phyloP scores from a whole-genome alignment of 2,329 filamentous ascomycete species.

The Conoideocrella luteorostrata region DNA sequence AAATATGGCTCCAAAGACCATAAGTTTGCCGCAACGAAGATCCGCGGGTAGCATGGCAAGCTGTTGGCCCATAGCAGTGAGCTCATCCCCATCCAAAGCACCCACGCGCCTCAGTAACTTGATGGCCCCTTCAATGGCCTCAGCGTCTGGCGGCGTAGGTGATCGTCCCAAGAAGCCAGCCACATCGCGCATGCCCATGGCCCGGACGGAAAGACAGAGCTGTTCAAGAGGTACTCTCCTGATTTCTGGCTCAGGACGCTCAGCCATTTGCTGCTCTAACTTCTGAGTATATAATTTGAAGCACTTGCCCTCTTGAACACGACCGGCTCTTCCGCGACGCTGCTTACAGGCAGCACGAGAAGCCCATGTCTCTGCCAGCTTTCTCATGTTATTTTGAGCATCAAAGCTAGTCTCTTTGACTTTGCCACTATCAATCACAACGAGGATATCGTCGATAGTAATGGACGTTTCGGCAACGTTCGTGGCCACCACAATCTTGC shows the following conservation, averaged over 20 bases:
- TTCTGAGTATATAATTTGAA: constrained; percentile 92
- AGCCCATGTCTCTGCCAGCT: constrained; percentile 90
- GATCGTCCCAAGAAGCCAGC: constrained; percentile 75
- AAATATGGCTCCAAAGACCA: constrained; percentile 93
- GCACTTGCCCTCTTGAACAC: constrained; percentile 84
- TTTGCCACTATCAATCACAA: constrained; percentile 88
- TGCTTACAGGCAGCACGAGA: constrained; percentile 93
- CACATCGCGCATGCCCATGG: constrained; percentile 86
- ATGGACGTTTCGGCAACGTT: constrained; percentile 98
- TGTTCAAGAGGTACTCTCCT: constrained; percentile 88
- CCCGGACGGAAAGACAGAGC: constrained; percentile 86
- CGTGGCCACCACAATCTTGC: constrained; percentile 90
- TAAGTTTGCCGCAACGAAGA: constrained; percentile 84
- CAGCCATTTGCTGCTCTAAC: constrained; percentile 79
- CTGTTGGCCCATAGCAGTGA: constrained; percentile 87
- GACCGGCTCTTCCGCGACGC: constrained; percentile 82
- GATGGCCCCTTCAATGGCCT: constrained; percentile 82
- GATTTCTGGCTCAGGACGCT: constrained; percentile 89
- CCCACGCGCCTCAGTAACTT: constrained; percentile 77
- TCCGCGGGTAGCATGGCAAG: constrained; percentile 94
- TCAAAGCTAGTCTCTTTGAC: constrained; percentile 98
- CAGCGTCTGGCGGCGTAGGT: constrained; percentile 78
- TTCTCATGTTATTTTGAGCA: constrained; percentile 85
- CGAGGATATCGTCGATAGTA: constrained; percentile 95
- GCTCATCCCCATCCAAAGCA: constrained; percentile 74